These are phyloP conservation scores for Crassisporium funariophilum DNA, from an alignment of 768 basidiomycete genomes.

Conservation along the genomic window DNA sequence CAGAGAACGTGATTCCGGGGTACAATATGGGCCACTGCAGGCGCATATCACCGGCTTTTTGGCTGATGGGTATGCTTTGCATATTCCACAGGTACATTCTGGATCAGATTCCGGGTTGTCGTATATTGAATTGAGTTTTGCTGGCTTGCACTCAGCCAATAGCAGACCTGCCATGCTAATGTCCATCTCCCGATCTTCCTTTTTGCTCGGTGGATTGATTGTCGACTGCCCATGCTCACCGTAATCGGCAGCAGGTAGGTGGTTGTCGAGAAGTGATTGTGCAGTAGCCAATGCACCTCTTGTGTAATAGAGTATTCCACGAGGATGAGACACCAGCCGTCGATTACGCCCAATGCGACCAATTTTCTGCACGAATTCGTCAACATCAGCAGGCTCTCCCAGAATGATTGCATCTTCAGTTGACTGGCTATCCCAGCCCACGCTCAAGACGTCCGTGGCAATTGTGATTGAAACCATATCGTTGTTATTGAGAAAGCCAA, in stretches of 20 bases:
- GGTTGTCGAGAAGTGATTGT: neutral
- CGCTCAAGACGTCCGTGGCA: conserved; percentile 19
- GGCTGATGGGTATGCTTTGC: neutral
- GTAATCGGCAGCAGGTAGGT: neutral
- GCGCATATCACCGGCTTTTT: neutral
- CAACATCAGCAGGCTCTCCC: conserved; percentile 14
- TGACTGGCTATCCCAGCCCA: conserved; percentile 17
- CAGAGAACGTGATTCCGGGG: neutral
- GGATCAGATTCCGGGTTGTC: conserved; percentile 7
- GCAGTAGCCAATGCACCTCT: neutral
- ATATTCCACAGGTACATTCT: conserved; percentile 5
- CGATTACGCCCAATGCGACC: conserved; percentile 5
- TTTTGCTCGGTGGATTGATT: neutral
- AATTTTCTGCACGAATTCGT: conserved; percentile 19
- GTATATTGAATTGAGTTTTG: conserved; percentile 7
- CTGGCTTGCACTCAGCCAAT: conserved; percentile 5
- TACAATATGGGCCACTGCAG: conserved; percentile 6
- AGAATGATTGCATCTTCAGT: conserved; percentile 15
- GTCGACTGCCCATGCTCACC: neutral
- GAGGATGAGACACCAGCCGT: neutral
- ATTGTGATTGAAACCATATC: conserved; percentile 5
- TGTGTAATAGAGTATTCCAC: neutral
- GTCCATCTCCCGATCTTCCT: conserved; percentile 5
- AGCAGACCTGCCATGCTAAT: conserved; percentile 12
- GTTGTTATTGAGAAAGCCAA: conserved; percentile 16